Base-by-base conservation (phyloP, 352 stramenopile genomes). In the Saprolegnia parasitica region DNA sequence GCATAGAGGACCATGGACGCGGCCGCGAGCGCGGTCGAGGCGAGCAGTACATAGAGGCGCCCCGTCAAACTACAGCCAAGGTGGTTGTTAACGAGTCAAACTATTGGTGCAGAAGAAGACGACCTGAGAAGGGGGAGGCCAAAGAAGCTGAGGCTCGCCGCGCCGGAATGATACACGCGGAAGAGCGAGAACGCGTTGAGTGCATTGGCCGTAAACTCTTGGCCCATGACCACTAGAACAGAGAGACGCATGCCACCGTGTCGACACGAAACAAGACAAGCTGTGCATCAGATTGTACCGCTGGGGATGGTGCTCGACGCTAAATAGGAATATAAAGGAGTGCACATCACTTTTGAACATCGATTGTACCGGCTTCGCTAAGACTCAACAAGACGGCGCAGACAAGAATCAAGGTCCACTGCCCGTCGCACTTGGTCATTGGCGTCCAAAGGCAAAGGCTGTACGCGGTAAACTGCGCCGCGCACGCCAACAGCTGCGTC, bases 161-260 rank as follows among this genome's bases (percentile, higher is more conserved):
- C 37, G 5, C 63, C 63, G 10, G 63, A 70, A 21, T 70, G 63
- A 39, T 70, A 70, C 35, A 70, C 47, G 2, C 21, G 54, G 39
- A 61, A 70, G 16, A 70, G 15, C 5, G 63, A 70, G 42, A 70
- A 70, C 4, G 63, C 63, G 23, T 49, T 70, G 32, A 70, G 11
- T 61, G 63, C 21, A 61, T 70, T 39, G 10, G 20, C 24, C 24
- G 63, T 20, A 40, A 68, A 68, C 50, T 68, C 63, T 70, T 70
- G 63, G 46, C 63, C 63, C 21, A 70, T 5, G 5, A 70, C 49
- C 5, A 62, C 47, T 61, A 61, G 29, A 49, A 49, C 21, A 54
- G 26, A 16, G 20, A 24, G 52, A 39, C 8, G 23, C 13, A 26
- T 60, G 9, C 11, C 13, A 58, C 23, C 15, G 23, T 58, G 24